Conservation (phyloP, 352 stramenopile genomes). For the Pythium folliculosum region DNA sequence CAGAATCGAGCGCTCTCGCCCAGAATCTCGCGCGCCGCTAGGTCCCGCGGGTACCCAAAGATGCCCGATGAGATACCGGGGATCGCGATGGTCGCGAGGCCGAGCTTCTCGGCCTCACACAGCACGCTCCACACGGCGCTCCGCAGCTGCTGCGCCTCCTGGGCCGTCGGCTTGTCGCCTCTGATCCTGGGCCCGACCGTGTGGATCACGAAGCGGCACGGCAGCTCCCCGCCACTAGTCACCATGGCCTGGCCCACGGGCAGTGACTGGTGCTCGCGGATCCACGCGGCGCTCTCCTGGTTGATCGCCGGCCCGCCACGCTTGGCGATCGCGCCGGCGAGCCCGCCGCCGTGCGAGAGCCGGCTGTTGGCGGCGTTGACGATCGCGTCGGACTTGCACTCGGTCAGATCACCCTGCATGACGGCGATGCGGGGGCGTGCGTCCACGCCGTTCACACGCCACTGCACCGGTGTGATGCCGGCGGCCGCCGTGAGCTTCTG, state of each 20-base stretch:
- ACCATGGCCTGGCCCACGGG: conserved; percentile 36
- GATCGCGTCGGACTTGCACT: conserved; percentile 37
- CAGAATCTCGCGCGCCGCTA: conserved; percentile 41
- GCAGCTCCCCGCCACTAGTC: conserved; percentile 34
- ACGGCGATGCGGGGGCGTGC: conserved; percentile 25
- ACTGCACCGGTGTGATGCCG: neutral
- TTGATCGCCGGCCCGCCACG: conserved; percentile 32
- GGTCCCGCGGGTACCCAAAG: conserved; percentile 48
- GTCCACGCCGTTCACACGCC: neutral
- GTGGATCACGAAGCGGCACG: conserved; percentile 47
- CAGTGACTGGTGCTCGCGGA: conserved; percentile 29
- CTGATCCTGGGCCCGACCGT: conserved; percentile 38
- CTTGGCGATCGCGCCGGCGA: conserved; percentile 36
- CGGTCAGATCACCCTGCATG: conserved; percentile 45
- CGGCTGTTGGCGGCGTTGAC: conserved; percentile 45
- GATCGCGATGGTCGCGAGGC: conserved; percentile 38
- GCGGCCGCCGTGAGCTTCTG: neutral
- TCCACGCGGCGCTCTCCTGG: conserved; percentile 32
- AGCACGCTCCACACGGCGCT: conserved; percentile 40
- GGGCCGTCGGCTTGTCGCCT: conserved; percentile 18
- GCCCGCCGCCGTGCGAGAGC: conserved; percentile 38
- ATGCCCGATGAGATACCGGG: conserved; percentile 47
- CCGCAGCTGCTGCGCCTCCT: conserved; percentile 29
- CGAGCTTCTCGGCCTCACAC: conserved; percentile 35
- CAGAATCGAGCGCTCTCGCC: conserved; percentile 26